phyloP scores from a whole-genome alignment of 345 rosid species.

The Eutrema heterophyllum region DNA sequence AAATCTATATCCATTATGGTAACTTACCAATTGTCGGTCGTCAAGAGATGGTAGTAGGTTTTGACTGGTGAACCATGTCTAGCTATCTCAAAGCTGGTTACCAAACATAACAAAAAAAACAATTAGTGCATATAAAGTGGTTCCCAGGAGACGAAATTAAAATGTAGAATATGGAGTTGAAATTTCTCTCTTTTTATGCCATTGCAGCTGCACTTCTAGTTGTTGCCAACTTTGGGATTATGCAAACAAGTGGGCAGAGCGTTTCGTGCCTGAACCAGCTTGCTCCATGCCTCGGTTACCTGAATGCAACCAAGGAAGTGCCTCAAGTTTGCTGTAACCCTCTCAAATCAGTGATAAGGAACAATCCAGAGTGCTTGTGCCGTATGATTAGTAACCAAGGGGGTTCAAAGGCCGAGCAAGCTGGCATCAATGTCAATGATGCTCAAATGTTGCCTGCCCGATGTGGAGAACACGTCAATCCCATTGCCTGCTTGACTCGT shows the following conservation, averaged over 20 bases:
- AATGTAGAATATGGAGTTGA: slow-evolving; percentile 1
- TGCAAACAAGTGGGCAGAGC: slow-evolving; percentile 24
- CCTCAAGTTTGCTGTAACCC: slow-evolving; percentile 64
- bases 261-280: slow-evolving; percentile 48
- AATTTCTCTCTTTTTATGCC: slow-evolving; percentile 1
- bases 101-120: slow-evolving; percentile 14
- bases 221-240: background rate
- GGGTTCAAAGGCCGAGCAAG: slow-evolving; percentile 45
- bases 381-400: slow-evolving; percentile 54
- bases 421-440: slow-evolving; percentile 52
- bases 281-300: slow-evolving; percentile 54
- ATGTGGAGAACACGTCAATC: slow-evolving; percentile 68
- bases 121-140: slow-evolving; percentile 12
- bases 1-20: too few relatives aligned
- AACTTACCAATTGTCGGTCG: background rate
- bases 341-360: slow-evolving; percentile 47
- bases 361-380: slow-evolving; percentile 56
- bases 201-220: slow-evolving; percentile 17
- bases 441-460: slow-evolving; percentile 69
- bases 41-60: slow-evolving; percentile 27
- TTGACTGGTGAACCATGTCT: slow-evolving; percentile 21
- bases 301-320: slow-evolving; percentile 50
- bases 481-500: slow-evolving; percentile 49
- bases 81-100: slow-evolving; percentile 27
- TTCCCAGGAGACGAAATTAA: background rate